Conservation (phyloP, 805 yeast genomes). For the Kodamaea jinghongensis region DNA sequence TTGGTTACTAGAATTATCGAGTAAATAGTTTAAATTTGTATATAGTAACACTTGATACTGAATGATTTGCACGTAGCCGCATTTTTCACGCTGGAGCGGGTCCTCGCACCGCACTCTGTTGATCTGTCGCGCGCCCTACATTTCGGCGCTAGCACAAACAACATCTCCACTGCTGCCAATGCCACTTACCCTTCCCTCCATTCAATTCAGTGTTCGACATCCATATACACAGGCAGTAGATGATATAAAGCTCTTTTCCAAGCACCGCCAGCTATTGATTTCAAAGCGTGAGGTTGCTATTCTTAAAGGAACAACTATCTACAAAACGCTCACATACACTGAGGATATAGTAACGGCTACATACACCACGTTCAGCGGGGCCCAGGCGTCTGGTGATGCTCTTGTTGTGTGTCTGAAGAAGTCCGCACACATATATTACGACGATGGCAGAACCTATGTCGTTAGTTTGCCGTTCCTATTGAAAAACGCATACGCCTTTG, state of each 20-base stretch:
- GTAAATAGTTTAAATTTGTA: slow-evolving; percentile 26
- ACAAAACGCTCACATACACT: slow-evolving; percentile 49
- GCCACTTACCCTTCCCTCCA: background rate
- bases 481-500: slow-evolving; percentile 58
- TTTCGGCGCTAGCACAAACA: background rate
- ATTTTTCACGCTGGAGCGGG: too few relatives aligned
- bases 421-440: slow-evolving; percentile 59
- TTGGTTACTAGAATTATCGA: slow-evolving; percentile 88
- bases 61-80: too few relatives aligned
- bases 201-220: slow-evolving; percentile 26
- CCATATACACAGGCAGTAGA: slow-evolving; percentile 16
- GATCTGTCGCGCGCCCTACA: too few relatives aligned
- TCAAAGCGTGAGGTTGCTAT: slow-evolving; percentile 46
- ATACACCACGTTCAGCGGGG: slow-evolving; percentile 48
- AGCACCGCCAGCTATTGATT: slow-evolving; percentile 35
- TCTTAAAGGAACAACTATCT: slow-evolving; percentile 45
- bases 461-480: slow-evolving; percentile 71
- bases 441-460: slow-evolving; percentile 56
- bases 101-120: too few relatives aligned
- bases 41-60: slow-evolving; percentile 6
- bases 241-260: slow-evolving; percentile 16
- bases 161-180: background rate
- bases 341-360: slow-evolving; percentile 58
- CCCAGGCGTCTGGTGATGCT: slow-evolving; percentile 22
- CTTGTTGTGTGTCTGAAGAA: slow-evolving; percentile 62